Conservation (phyloP, 176 grass and related monocot species). For the Cenchrus fungigraminus region DNA sequence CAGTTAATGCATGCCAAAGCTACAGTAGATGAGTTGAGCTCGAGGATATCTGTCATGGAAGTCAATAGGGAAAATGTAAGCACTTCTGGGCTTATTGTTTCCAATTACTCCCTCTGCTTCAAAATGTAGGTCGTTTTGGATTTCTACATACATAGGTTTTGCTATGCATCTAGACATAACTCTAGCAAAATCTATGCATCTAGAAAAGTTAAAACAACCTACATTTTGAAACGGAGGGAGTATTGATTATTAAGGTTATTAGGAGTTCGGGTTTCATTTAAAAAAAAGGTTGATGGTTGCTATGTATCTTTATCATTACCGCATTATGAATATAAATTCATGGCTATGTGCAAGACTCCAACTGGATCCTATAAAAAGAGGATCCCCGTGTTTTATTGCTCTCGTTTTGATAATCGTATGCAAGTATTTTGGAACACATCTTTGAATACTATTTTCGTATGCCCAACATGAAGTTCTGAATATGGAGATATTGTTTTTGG, state of each 20-base stretch:
- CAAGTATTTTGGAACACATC: background rate
- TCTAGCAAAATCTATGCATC: no score
- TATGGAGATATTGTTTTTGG: background rate
- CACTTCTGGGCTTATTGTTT: background rate
- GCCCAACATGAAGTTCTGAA: background rate
- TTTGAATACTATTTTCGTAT: background rate
- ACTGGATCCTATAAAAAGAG: background rate
- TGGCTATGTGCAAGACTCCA: background rate
- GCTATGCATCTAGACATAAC: no score
- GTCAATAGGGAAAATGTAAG: constrained; percentile 70
- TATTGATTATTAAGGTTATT: background rate
- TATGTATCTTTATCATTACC: background rate
- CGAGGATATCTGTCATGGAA: constrained; percentile 68
- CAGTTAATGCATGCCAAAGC: constrained; percentile 63
- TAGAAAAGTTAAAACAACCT: no score
- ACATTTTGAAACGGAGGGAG: no score
- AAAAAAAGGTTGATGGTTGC: background rate
- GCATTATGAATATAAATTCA: constrained; percentile 24
- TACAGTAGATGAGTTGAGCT: constrained; percentile 61
- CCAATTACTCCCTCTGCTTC: background rate
- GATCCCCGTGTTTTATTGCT: background rate
- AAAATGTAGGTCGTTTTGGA: no score
- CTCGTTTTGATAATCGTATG: background rate
- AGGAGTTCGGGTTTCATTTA: constrained; percentile 8
- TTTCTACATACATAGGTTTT: no score